Evolutionary conservation across 2,329 filamentous ascomycete genomes (phyloP).

Genomic region (Aspergillus ruber): DNA sequence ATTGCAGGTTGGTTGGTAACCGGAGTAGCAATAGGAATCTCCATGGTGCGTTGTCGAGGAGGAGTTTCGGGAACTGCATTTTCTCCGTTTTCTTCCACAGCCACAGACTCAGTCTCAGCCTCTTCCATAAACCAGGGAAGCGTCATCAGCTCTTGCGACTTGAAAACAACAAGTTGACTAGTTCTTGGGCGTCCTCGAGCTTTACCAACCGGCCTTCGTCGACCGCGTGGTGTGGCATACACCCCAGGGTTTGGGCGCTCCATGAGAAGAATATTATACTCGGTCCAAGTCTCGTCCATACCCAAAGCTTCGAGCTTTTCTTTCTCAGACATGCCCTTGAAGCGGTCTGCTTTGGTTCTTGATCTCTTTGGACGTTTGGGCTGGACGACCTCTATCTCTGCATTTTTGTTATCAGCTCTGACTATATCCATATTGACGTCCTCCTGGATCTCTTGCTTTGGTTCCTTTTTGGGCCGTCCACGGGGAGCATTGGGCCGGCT

Average conservation of each 20-base stretch:
- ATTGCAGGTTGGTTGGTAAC: background rate
- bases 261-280: slow-evolving; percentile 32
- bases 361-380: slow-evolving; percentile 7
- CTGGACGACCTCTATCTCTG: background rate
- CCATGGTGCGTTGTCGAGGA: background rate
- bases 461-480: slow-evolving; percentile 10
- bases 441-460: slow-evolving; percentile 9
- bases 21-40: background rate
- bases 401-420: slow-evolving; percentile 2
- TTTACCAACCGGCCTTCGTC: slow-evolving; percentile 32
- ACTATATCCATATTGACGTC: slow-evolving; percentile 6
- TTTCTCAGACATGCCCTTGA: slow-evolving; percentile 29
- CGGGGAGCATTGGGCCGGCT: background rate
- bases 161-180: slow-evolving; percentile 37
- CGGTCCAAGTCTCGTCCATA: slow-evolving; percentile 36
- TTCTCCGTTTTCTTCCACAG: too few species aligned
- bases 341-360: slow-evolving; percentile 12
- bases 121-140: slow-evolving; percentile 31
- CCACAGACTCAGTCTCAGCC: slow-evolving; percentile 4
- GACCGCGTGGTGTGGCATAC: slow-evolving; percentile 35
- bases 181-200: slow-evolving; percentile 31
- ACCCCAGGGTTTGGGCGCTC: slow-evolving; percentile 33
- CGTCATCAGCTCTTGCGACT: slow-evolving; percentile 23
- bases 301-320: slow-evolving; percentile 35
- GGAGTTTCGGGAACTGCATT: background rate